Percentiles rank a stretch among this genome's conserved stretches.
phyloP scores from a whole-genome alignment of 306 rosid genomes.

The Vachellia collinsii region DNA sequence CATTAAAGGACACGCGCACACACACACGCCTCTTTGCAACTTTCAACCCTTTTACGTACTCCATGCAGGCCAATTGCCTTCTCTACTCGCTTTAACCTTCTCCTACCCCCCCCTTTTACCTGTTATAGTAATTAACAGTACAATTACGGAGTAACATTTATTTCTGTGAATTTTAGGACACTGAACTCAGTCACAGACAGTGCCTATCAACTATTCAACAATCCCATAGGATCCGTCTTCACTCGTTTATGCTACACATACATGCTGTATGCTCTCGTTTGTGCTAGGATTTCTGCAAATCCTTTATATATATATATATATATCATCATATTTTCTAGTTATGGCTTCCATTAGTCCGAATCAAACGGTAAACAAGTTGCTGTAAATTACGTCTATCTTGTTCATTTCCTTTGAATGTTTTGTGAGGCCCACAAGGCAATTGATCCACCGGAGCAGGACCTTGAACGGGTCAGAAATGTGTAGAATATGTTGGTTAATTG shows the following conservation, averaged over 20 bases:
- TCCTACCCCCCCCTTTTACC: neutral
- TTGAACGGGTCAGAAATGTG: conserved; percentile 29
- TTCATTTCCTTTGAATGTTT: conserved; percentile 10
- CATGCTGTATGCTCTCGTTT: conserved; percentile 34
- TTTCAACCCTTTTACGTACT: conserved; percentile 41
- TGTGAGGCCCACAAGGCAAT: conserved; percentile 36
- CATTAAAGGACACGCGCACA: conserved; percentile 24
- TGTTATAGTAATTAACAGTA: neutral
- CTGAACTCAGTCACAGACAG: neutral
- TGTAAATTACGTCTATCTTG: conserved; percentile 38
- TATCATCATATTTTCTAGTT: conserved; percentile 28
- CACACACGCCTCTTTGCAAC: conserved; percentile 35
- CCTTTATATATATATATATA: conserved; percentile 16
- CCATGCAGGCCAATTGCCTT: conserved; percentile 32
- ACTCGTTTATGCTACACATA: neutral
- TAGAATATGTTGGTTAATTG: neutral
- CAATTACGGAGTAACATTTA: neutral
- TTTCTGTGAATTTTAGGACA: neutral
- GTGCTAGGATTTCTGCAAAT: conserved; percentile 34
- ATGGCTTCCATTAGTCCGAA: neutral
- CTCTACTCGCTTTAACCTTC: neutral
- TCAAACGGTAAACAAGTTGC: conserved; percentile 1
- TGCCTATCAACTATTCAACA: neutral
- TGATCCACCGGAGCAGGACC: conserved; percentile 19
- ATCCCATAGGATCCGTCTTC: neutral